Percentiles rank a stretch among this genome's conserved stretches.
These are phyloP conservation scores for Stromatinia cepivora DNA, from an alignment of 2,329 filamentous ascomycete species.

Conservation along the genomic window DNA sequence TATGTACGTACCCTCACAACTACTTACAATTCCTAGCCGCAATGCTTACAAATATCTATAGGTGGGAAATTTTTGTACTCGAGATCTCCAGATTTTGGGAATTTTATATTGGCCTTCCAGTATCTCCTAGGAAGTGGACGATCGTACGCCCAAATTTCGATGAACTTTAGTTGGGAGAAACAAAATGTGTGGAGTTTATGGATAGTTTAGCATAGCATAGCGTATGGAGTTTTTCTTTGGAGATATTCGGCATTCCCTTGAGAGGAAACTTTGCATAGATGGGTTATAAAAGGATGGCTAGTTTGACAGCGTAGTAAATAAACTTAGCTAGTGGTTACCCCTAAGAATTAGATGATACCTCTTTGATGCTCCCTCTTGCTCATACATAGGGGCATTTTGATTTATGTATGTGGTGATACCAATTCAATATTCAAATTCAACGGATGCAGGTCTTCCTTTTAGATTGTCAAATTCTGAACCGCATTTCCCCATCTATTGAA, in stretches of 20 bases:
- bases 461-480: too few species aligned
- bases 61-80: constrained; percentile 52
- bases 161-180: constrained; percentile 43
- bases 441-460: too few species aligned
- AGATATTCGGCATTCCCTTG: background rate
- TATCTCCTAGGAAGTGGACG: constrained; percentile 57
- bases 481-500: too few species aligned
- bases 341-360: background rate
- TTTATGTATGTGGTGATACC: too few species aligned
- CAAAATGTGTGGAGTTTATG: background rate
- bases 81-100: constrained; percentile 58
- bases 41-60: constrained; percentile 37
- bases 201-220: constrained; percentile 9
- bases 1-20: constrained; percentile 55
- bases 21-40: background rate
- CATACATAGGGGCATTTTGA: too few species aligned
- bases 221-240: constrained; percentile 20
- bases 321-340: background rate
- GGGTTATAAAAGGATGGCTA: background rate
- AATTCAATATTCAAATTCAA: too few species aligned
- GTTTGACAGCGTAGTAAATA: background rate
- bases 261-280: background rate
- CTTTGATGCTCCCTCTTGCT: background rate
- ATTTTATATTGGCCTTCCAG: constrained; percentile 63
- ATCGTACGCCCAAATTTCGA: constrained; percentile 40